Base-by-base conservation (phyloP, 2,329 filamentous ascomycete genomes). In the Sclerotinia borealis region DNA sequence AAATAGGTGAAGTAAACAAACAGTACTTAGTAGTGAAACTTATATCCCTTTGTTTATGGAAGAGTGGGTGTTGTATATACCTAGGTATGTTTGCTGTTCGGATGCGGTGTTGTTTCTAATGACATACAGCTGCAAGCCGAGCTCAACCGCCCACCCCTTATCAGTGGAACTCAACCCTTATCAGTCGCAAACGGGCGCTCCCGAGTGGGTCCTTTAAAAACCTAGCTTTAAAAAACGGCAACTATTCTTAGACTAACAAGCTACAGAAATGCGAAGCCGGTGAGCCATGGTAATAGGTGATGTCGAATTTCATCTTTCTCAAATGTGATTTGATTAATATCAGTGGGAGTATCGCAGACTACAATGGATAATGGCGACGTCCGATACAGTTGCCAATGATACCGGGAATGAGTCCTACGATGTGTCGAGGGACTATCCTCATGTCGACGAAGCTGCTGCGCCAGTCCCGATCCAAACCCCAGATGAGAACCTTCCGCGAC, bases 401-500 rank as follows among this genome's bases (percentile, higher is more conserved):
- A 11, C n/a, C 41, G 29, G 13, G 31, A 31, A 22, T 43, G 19
- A 43, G 27, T 31, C 37, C 27, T 27, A 45, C 52, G 52, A 56
- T 11, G 8, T 31, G n/a, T n/a, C n/a, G n/a, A n/a, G 75, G 43
- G 69, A 68, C 4, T 79, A 78, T 62, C 72, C 66, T 45, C 78
- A 78, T 63, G 71, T 80, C 22, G 74, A 77, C 58, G 79, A 81
- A 0, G 76, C 71, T 9, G 75, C 78, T 19, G 72, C 76, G 47
- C 79, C 80, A 5, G 72, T 77, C 45, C 79, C 80, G 4, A 72
- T 81, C 3, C 75, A 79, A 60, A 79, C 78, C 65, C 75, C 69
- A n/a, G 72, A 75, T 49, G 76, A 77, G 59, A 72, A 67, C 54
- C 66, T 63, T 22, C 67, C 72, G 58, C 76, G 73, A 64, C 72